Conservation (phyloP, 2,329 filamentous ascomycete genomes). For the Alternaria conjuncta region DNA sequence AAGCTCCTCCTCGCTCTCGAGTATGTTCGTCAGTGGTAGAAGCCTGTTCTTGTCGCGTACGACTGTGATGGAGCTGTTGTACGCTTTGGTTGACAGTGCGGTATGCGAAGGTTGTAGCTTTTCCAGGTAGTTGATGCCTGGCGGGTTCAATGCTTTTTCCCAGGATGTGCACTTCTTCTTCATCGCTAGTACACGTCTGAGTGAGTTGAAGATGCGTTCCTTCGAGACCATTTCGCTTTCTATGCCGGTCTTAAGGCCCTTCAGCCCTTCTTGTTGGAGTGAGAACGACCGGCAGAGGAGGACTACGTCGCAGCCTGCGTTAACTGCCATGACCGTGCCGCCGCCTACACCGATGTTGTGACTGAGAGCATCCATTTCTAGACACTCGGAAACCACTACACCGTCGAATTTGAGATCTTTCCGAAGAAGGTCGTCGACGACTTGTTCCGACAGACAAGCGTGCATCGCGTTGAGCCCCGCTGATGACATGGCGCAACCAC, state of each 20-base stretch:
- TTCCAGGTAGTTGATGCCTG: constrained; percentile 76
- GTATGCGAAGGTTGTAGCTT: constrained; percentile 84
- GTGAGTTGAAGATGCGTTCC: constrained; percentile 78
- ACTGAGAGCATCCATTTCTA: constrained; percentile 95
- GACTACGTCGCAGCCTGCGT: constrained; percentile 92
- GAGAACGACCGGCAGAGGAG: constrained; percentile 87
- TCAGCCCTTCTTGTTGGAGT: constrained; percentile 89
- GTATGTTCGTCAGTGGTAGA: constrained; percentile 79
- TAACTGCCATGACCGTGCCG: constrained; percentile 95
- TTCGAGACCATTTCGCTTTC: constrained; percentile 89
- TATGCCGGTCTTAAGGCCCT: constrained; percentile 84
- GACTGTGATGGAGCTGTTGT: constrained; percentile 91
- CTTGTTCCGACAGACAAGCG: constrained; percentile 89
- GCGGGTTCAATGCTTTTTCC: constrained; percentile 88
- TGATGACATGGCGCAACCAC: constrained; percentile 90
- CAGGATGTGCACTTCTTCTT: constrained; percentile 89
- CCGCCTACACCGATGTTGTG: constrained; percentile 97
- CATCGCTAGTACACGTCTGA: constrained; percentile 77
- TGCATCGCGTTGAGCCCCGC: constrained; percentile 94
- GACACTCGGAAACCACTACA: constrained; percentile 91
- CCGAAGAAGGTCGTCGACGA: constrained; percentile 88
- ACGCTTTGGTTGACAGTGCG: constrained; percentile 80
- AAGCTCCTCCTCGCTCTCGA: constrained; percentile 87
- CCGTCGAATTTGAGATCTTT: constrained; percentile 88
- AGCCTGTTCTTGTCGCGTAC: constrained; percentile 87